A percentile compares a stretch with the other conserved stretches of the same genome.
These are phyloP conservation scores for Insectozyma bohioensis DNA, from an alignment of 1,139 yeast species.

Conservation along the genomic window DNA sequence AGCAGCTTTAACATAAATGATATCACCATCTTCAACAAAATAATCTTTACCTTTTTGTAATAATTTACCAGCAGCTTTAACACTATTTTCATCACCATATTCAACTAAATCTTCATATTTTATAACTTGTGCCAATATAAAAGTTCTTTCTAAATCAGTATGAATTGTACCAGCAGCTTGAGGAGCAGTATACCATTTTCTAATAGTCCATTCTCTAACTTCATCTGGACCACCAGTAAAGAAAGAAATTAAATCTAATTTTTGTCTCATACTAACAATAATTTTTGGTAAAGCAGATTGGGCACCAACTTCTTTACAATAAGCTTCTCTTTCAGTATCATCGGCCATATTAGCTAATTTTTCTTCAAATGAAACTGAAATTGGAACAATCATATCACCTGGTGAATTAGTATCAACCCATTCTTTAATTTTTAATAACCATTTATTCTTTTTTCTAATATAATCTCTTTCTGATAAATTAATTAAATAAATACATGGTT, in stretches of 20 bases:
- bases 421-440: slow-evolving; percentile 84
- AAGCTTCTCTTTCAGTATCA: slow-evolving; percentile 90
- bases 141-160: slow-evolving; percentile 55
- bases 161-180: slow-evolving; percentile 89
- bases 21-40: slow-evolving; percentile 78
- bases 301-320: slow-evolving; percentile 84
- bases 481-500: slow-evolving; percentile 92
- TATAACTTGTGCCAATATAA: slow-evolving; percentile 49
- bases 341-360: slow-evolving; percentile 84
- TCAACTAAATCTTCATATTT: slow-evolving; percentile 63
- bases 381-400: slow-evolving; percentile 92
- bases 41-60: slow-evolving; percentile 96
- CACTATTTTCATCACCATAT: slow-evolving; percentile 78
- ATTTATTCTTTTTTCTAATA: slow-evolving; percentile 97
- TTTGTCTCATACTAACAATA: slow-evolving; percentile 78
- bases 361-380: slow-evolving; percentile 91
- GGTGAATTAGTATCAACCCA: slow-evolving; percentile 96
- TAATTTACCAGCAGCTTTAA: slow-evolving; percentile 92
- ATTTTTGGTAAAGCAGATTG: slow-evolving; percentile 87
- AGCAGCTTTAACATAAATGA: slow-evolving; percentile 92
- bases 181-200: slow-evolving; percentile 83
- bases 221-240: slow-evolving; percentile 86
- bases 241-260: slow-evolving; percentile 77
- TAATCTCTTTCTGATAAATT: slow-evolving; percentile 93
- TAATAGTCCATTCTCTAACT: slow-evolving; percentile 87